These are phyloP conservation scores for Sextonia rubra DNA, from an alignment of 164 flowering plant genomes.

Conservation along the genomic window DNA sequence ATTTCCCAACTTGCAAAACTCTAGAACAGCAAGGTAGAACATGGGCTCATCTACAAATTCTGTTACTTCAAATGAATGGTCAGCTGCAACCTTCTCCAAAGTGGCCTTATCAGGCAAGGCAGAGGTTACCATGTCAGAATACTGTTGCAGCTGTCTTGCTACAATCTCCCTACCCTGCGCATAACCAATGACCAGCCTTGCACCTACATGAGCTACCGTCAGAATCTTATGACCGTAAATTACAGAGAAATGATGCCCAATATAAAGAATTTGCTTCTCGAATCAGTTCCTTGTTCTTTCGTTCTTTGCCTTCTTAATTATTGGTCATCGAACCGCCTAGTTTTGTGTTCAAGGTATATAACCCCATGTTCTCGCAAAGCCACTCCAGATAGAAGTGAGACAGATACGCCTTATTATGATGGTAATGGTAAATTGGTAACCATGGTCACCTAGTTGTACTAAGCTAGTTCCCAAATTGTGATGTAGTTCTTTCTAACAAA, in stretches of 20 bases:
- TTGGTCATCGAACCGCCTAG: too few species aligned
- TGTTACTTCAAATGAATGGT: slow-evolving; percentile 48
- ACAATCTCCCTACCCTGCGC: slow-evolving; percentile 64
- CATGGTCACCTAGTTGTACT: too few species aligned
- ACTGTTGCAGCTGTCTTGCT: slow-evolving; percentile 49
- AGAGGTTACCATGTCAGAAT: slow-evolving; percentile 63
- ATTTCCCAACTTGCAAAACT: slow-evolving; percentile 18
- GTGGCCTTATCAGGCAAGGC: slow-evolving; percentile 56
- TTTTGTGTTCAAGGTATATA: too few species aligned
- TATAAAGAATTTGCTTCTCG: neutral
- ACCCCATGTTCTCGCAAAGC: too few species aligned
- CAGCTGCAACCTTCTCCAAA: slow-evolving; percentile 45
- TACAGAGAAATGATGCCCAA: neutral
- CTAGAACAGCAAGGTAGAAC: slow-evolving; percentile 75
- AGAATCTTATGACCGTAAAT: neutral
- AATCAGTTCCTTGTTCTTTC: neutral
- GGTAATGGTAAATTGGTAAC: too few species aligned
- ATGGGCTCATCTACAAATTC: slow-evolving; percentile 62
- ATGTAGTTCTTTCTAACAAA: too few species aligned
- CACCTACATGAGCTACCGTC: slow-evolving; percentile 42
- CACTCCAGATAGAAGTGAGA: too few species aligned
- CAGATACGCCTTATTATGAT: too few species aligned
- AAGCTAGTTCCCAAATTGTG: too few species aligned
- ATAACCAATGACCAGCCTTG: slow-evolving; percentile 76
- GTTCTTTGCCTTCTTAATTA: too few species aligned